Base-by-base conservation (phyloP, 345 rosid species). In the Raphanus raphanistrum region DNA sequence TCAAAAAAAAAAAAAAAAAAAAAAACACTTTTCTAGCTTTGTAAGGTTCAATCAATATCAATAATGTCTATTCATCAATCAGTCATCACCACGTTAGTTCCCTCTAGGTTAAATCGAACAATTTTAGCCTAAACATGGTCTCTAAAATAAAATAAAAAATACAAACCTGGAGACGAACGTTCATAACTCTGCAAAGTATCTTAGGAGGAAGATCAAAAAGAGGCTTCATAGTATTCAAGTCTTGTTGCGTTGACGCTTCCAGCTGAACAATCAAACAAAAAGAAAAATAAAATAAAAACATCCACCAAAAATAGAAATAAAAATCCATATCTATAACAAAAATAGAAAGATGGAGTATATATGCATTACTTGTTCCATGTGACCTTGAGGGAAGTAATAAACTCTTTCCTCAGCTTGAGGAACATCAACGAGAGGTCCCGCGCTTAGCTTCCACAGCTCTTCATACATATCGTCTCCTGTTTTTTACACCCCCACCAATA, bases 361-460 rank as follows among this genome's bases (percentile, higher is more conserved):
- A 43, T 43, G 13, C 11, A 10, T 45, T 75, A 83, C 98, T 81
- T 94, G 98, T 68, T 94, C 97, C 93, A 94, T 90, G 84, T 94
- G 97, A 11, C 97, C 98, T 80, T 94, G 98, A 35, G 98, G 97
- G 73, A 94, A 89, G 71, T 94, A 94, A 84, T 76, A 90, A 13
- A 94, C 97, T 62, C 85, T 83, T 74, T 90, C 89, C 26, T 76
- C 81, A 58, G 52, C 25, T 75, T 76, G 83, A 10, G 98, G 98
- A 58, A 92, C 84, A 61, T 90, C 95, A 63, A 90, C 95, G 6
- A 89, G 75, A 66, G 96, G 92, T 26, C 98, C 98, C 16, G 98
- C 97, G 71, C 95, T 90, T 29, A 88, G 86, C 75, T 87, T 90
- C 98, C 98, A 94, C 29, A 90, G 74, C 90, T 89, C 95, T 31